Base-by-base conservation (phyloP, 768 basidiomycete genomes). In the Calocybe gangraenosa region DNA sequence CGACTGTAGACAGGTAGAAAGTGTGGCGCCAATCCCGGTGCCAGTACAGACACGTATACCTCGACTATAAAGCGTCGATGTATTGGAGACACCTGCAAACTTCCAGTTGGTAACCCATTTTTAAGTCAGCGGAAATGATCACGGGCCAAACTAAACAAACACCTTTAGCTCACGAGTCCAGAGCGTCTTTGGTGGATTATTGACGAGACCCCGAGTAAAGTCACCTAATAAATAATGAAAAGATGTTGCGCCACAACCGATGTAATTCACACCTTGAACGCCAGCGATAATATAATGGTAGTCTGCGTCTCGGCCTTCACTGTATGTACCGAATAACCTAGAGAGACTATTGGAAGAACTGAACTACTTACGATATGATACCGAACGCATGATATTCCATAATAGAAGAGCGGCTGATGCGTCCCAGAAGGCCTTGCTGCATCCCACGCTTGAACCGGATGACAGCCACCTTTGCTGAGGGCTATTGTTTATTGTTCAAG, bases 331-430 rank as follows among this genome's bases (percentile, higher is more conserved):
- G n/a, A n/a, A n/a, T n/a, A n/a, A n/a, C n/a, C n/a, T n/a, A n/a
- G n/a, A n/a, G n/a, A n/a, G n/a, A n/a, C n/a, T n/a, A n/a, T n/a
- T n/a, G n/a, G n/a, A n/a, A n/a, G n/a, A n/a, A n/a, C n/a, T n/a
- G n/a, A n/a, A 32, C 7, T 42, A 43, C 21, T 35, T 32, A 86
- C 82, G 83, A 85, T 47, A 89, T 75, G 49, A 84, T 81, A 42
- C 86, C 87, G 49, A 89, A 90, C 23, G 85, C 84, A 60, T 89
- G 87, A 61, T 88, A 89, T 61, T 90, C 87, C 82, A 80, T 78
- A 50, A 88, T 72, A 23, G 82, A 73, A 15, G 78, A 78, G 28
- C 85, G 82, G 50, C 83, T 83, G 66, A 89, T 75, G 44, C 87
- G 78, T 17, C 81, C 81, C 25, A 89, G 70, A 21, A 90, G 70